Conservation (phyloP, 768 basidiomycete species). For the Mycena polygramma region DNA sequence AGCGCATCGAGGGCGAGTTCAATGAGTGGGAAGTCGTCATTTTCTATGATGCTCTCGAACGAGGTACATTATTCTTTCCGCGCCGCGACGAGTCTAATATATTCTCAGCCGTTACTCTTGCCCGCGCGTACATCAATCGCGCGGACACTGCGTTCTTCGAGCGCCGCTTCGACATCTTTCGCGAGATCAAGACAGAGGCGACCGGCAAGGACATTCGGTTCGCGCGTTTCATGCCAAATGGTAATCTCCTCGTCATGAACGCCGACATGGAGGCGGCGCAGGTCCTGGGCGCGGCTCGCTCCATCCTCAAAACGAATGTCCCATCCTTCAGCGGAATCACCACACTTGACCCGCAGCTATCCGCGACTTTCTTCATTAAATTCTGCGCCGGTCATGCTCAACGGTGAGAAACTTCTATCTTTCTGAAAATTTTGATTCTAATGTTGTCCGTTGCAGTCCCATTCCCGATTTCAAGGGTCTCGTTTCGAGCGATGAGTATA, state of each 20-base stretch:
- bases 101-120: slow-evolving; percentile 14
- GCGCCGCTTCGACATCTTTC: slow-evolving; percentile 13
- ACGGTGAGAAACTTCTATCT: neutral
- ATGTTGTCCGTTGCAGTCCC: neutral
- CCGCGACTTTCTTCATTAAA: slow-evolving; percentile 12
- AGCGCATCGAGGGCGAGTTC: slow-evolving; percentile 9
- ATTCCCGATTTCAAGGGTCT: neutral
- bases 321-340: slow-evolving; percentile 10
- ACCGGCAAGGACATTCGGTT: slow-evolving; percentile 25
- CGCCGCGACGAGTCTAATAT: neutral
- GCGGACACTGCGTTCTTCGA: slow-evolving; percentile 14
- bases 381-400: slow-evolving; percentile 10
- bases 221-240: slow-evolving; percentile 13
- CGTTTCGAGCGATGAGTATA: neutral
- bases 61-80: neutral
- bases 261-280: slow-evolving; percentile 29
- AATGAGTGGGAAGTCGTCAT: slow-evolving; percentile 21
- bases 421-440: neutral
- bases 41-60: slow-evolving; percentile 9
- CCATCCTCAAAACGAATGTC: slow-evolving; percentile 9
- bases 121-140: slow-evolving; percentile 21
- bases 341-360: neutral
- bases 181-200: slow-evolving; percentile 1
- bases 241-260: slow-evolving; percentile 27
- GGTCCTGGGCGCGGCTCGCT: neutral